Conservation (phyloP, 768 basidiomycete species). For the Tricholoma sp. region DNA sequence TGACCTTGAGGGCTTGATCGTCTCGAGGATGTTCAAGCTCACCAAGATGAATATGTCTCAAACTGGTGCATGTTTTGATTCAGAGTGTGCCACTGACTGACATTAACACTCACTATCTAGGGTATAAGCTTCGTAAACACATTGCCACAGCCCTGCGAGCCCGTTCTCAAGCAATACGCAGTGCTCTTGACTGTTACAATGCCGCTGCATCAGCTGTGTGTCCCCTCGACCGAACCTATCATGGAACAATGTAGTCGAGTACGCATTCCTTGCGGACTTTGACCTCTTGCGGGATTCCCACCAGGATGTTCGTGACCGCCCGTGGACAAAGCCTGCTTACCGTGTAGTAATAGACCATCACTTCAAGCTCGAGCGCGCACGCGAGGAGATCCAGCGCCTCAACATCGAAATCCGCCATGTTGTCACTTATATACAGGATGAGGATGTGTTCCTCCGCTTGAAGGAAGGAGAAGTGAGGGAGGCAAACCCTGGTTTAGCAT, state of each 20-base stretch:
- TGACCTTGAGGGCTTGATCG: constrained; percentile 14
- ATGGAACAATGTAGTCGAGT: constrained; percentile 23
- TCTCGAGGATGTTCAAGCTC: constrained; percentile 21
- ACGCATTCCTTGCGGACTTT: constrained; percentile 20
- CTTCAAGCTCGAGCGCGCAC: constrained; percentile 17
- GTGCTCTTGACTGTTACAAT: constrained; percentile 16
- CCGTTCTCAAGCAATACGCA: constrained; percentile 15
- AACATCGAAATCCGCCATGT: constrained; percentile 20
- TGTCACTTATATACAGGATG: constrained; percentile 14
- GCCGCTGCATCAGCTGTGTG: constrained; percentile 12
- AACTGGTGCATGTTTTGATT: constrained; percentile 17
- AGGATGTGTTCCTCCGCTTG: neutral
- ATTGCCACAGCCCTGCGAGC: constrained; percentile 6
- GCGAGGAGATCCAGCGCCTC: constrained; percentile 19
- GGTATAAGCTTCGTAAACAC: constrained; percentile 11
- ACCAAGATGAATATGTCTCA: constrained; percentile 21
- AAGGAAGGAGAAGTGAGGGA: neutral
- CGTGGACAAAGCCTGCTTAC: constrained; percentile 17
- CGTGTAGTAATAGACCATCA: constrained; percentile 12
- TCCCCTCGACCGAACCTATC: constrained; percentile 10
- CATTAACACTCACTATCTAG: neutral
- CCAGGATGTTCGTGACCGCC: constrained; percentile 9
- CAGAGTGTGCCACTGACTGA: neutral
- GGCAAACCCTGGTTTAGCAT: neutral
- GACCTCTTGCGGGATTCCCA: constrained; percentile 16